Evolutionary conservation across 106 monocot genomes (phyloP).

Genomic region (Dioscorea zingiberensis): DNA sequence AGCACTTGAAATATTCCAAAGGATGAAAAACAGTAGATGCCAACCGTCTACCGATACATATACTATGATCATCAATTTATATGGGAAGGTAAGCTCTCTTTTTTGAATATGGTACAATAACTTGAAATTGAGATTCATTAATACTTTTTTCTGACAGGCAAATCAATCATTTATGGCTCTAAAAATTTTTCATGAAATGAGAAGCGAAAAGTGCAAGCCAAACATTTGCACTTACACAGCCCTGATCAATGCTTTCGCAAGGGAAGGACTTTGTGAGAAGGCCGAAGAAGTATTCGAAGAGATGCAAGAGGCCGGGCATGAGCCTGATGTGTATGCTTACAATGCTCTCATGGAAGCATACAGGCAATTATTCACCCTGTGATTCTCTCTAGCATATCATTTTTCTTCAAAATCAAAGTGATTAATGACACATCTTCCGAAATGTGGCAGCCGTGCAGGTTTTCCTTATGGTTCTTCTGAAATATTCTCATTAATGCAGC

Average conservation of each 20-base stretch:
- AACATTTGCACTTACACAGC: slow-evolving; percentile 93
- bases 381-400: not conserved
- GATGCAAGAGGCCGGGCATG: slow-evolving; percentile 68
- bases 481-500: slow-evolving; percentile 90
- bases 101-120: not conserved
- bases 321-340: slow-evolving; percentile 89
- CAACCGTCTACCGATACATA: slow-evolving; percentile 67
- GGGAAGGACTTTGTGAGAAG: slow-evolving; percentile 81
- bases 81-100: slow-evolving; percentile 54
- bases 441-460: slow-evolving; percentile 66
- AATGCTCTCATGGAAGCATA: slow-evolving; percentile 99
- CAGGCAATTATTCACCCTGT: slow-evolving; percentile 29
- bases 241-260: slow-evolving; percentile 88
- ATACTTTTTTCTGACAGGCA: slow-evolving; percentile 28
- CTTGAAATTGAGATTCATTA: no score
- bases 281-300: slow-evolving; percentile 89
- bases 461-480: slow-evolving; percentile 68
- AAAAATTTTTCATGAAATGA: slow-evolving; percentile 85
- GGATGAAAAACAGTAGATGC: slow-evolving; percentile 79
- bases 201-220: slow-evolving; percentile 54
- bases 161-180: slow-evolving; percentile 61
- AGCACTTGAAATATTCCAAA: slow-evolving; percentile 73
- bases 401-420: not conserved
- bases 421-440: slow-evolving; percentile 1
- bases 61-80: slow-evolving; percentile 77